phyloP scores from a whole-genome alignment of 2,329 filamentous ascomycete species.

The Ceratocystis destructans region DNA sequence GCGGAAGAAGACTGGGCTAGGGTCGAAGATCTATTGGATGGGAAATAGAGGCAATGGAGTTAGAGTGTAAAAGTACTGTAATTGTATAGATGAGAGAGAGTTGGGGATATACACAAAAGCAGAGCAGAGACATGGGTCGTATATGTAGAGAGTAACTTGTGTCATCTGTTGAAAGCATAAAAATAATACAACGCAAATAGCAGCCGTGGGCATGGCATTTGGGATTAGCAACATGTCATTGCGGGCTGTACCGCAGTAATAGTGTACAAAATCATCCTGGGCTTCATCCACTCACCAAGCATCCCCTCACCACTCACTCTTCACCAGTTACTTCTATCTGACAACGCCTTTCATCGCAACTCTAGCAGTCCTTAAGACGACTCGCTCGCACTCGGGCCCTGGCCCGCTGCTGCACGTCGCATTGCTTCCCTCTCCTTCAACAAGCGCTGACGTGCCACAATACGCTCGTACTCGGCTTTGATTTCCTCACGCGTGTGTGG shows the following conservation, averaged over 20 bases:
- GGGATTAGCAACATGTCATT: neutral
- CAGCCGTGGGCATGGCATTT: neutral
- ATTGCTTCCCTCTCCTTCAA: conserved; percentile 47
- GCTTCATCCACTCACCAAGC: neutral
- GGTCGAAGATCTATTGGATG: conserved; percentile 27
- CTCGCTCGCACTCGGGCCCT: conserved; percentile 17
- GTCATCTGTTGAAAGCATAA: conserved; percentile 1
- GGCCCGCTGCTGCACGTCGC: conserved; percentile 24
- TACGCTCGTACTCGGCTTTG: conserved; percentile 59
- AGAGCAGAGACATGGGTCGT: neutral
- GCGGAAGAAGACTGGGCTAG: conserved; percentile 36
- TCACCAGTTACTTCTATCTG: neutral
- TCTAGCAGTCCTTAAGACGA: conserved; percentile 13
- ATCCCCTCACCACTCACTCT: neutral
- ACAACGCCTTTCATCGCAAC: neutral
- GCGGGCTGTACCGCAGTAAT: neutral
- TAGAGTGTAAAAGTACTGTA: neutral
- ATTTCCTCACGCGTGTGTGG: conserved; percentile 73
- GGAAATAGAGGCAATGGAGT: conserved; percentile 25
- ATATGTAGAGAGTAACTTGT: neutral
- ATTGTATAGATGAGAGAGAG: neutral
- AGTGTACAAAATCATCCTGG: neutral
- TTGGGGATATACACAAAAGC: neutral
- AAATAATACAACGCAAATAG: neutral
- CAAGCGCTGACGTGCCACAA: conserved; percentile 55